These are phyloP conservation scores for Heteromeles arbutifolia DNA, from an alignment of 306 rosid genomes.

Conservation along the genomic window DNA sequence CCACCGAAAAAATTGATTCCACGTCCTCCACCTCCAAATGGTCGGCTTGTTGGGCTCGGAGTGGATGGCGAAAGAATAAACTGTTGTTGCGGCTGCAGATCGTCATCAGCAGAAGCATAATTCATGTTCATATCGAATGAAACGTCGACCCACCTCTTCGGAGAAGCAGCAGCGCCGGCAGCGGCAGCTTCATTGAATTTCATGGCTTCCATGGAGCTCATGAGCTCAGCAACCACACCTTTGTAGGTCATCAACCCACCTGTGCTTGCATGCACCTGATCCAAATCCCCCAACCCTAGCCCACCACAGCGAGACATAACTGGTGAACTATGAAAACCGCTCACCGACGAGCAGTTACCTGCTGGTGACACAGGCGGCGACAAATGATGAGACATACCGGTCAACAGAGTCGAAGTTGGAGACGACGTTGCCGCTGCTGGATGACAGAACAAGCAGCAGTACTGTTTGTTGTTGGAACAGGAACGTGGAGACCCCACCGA, in stretches of 20 bases:
- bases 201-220: slow-evolving; percentile 55
- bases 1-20: not conserved
- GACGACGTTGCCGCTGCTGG: slow-evolving; percentile 35
- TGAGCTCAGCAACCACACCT: slow-evolving; percentile 43
- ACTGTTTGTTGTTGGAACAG: not conserved
- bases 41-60: not conserved
- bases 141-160: slow-evolving; percentile 40
- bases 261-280: not conserved
- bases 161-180: slow-evolving; percentile 1
- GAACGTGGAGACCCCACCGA: not conserved
- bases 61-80: slow-evolving; percentile 15
- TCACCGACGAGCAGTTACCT: slow-evolving; percentile 10
- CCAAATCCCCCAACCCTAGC: not conserved
- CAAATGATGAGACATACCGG: slow-evolving; percentile 51
- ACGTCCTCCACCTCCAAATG: not conserved
- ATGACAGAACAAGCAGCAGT: slow-evolving; percentile 49
- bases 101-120: slow-evolving; percentile 12
- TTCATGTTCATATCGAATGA: slow-evolving; percentile 5
- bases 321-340: not conserved
- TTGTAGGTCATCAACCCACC: slow-evolving; percentile 31
- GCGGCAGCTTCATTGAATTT: slow-evolving; percentile 34
- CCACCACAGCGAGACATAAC: not conserved
- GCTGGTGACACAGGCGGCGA: slow-evolving; percentile 65
- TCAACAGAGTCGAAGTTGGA: slow-evolving; percentile 71
- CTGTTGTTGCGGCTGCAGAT: slow-evolving; percentile 31